phyloP scores from a whole-genome alignment of 371 early-diverging fungal species.

The Lichtheimia hyalospora region DNA sequence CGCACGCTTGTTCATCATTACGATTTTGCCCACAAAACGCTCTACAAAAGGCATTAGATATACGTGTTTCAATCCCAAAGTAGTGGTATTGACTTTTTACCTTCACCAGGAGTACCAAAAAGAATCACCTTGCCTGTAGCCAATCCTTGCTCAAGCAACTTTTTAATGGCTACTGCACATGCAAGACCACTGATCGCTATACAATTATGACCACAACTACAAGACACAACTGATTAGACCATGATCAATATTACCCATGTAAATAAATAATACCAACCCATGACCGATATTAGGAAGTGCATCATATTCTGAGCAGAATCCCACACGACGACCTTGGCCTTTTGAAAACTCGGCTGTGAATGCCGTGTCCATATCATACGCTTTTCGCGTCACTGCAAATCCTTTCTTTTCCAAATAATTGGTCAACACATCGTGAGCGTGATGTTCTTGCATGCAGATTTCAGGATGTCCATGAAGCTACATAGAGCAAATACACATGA shows the following conservation, averaged over 20 bases:
- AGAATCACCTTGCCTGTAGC: conserved; percentile 63
- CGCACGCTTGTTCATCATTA: conserved; percentile 59
- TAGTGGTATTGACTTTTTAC: conserved; percentile 30
- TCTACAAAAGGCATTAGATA: conserved; percentile 26
- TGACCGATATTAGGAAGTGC: conserved; percentile 40
- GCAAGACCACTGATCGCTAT: conserved; percentile 72
- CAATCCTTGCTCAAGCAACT: conserved; percentile 51
- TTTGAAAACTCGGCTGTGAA: conserved; percentile 58
- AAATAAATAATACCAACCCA: background rate
- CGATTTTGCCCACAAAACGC: conserved; percentile 71
- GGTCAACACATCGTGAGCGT: conserved; percentile 56
- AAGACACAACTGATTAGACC: too few species aligned
- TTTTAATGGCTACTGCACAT: conserved; percentile 55
- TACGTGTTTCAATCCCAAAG: background rate
- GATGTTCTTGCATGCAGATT: conserved; percentile 54
- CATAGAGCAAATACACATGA: background rate
- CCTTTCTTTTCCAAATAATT: conserved; percentile 55
- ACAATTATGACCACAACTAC: conserved; percentile 69
- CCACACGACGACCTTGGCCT: conserved; percentile 42
- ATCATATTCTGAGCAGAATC: conserved; percentile 67
- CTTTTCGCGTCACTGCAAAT: conserved; percentile 55
- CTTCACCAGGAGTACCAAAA: conserved; percentile 83
- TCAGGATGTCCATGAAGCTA: conserved; percentile 65
- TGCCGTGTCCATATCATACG: conserved; percentile 60
- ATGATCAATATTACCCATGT: conserved; percentile 17